Evolutionary conservation across 139 green algal genomes (phyloP).

Genomic region (Coelastrella sp.): DNA sequence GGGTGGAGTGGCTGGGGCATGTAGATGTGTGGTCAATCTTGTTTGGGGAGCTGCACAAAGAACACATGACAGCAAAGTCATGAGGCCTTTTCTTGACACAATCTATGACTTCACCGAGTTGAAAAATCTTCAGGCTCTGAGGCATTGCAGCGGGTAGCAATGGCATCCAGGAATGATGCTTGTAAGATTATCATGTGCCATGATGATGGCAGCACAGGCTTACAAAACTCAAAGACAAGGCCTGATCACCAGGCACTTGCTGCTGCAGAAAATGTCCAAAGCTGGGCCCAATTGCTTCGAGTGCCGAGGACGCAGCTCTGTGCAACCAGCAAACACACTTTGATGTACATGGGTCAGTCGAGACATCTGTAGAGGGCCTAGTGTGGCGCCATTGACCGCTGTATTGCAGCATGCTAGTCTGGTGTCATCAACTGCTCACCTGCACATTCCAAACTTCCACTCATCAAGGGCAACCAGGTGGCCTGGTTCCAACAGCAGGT

Average conservation of each 20-base stretch:
- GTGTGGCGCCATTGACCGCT: not conserved
- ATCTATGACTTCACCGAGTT: not conserved
- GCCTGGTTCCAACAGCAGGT: not conserved
- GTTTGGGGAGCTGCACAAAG: not conserved
- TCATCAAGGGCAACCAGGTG: slow-evolving; percentile 31
- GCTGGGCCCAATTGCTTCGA: no score
- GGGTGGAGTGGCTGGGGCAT: not conserved
- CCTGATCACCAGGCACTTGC: no score
- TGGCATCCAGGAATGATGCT: no score
- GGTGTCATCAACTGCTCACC: not conserved
- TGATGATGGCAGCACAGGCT: no score
- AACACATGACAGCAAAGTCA: not conserved
- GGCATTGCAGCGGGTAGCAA: no score
- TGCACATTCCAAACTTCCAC: slow-evolving; percentile 27
- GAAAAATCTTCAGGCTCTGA: no score
- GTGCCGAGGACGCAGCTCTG: no score
- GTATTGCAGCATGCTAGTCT: not conserved
- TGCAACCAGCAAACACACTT: not conserved
- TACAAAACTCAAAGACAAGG: no score
- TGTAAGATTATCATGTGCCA: no score
- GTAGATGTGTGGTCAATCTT: not conserved
- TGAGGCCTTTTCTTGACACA: not conserved
- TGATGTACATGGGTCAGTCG: not conserved
- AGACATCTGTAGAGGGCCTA: not conserved
- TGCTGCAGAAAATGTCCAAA: no score